phyloP scores from a whole-genome alignment of 73 alveolate genomes.

The Paraurostyla sp. region DNA sequence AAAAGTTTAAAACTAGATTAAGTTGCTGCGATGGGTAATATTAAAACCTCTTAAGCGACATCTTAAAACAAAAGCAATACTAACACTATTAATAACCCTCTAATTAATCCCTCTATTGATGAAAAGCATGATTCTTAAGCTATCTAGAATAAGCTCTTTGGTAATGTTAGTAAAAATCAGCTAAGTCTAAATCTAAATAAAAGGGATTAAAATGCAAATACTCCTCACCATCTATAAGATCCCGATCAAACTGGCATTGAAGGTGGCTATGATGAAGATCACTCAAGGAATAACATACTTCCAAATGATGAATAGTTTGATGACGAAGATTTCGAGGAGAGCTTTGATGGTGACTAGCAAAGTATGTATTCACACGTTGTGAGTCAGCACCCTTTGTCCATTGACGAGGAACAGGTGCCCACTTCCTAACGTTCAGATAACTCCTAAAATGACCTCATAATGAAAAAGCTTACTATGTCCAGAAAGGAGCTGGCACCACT shows the following conservation, averaged over 20 bases:
- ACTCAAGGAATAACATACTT: not conserved
- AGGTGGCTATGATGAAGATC: not conserved
- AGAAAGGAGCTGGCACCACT: slow-evolving; percentile 12
- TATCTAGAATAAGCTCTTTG: too few species aligned
- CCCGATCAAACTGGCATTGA: too few species aligned
- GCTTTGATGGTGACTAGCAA: slow-evolving; percentile 31
- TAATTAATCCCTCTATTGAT: too few species aligned
- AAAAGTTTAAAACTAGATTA: not conserved
- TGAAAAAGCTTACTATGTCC: not conserved
- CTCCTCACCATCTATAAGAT: too few species aligned
- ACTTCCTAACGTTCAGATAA: slow-evolving; percentile 9
- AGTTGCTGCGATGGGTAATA: not conserved
- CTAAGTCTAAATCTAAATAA: not conserved
- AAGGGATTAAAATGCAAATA: not conserved
- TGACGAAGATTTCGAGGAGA: slow-evolving; percentile 17
- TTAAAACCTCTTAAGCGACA: not conserved
- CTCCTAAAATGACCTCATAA: not conserved
- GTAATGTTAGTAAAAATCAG: not conserved
- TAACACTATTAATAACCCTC: too few species aligned
- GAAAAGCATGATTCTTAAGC: too few species aligned
- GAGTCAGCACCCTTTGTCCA: not conserved
- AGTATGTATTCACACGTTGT: slow-evolving; percentile 38
- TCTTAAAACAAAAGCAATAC: slow-evolving; percentile 22
- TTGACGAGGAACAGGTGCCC: not conserved
- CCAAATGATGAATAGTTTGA: slow-evolving; percentile 2